Percentiles rank a stretch among this genome's conserved stretches.
phyloP scores from a whole-genome alignment of 257 asterid genomes.

The Scutellaria barbata region DNA sequence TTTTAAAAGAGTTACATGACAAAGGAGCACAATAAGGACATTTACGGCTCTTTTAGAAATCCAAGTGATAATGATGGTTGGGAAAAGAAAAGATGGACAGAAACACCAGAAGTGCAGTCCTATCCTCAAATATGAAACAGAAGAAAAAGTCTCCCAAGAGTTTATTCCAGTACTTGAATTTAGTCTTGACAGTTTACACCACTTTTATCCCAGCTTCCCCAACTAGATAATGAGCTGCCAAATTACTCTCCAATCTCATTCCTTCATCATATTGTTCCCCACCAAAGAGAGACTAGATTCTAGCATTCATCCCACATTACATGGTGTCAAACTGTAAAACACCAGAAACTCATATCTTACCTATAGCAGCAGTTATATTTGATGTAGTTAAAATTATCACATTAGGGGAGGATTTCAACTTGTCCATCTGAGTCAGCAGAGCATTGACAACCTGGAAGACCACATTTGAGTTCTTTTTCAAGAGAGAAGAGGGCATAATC shows the following conservation, averaged over 20 bases:
- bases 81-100: neutral
- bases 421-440: conserved; percentile 93
- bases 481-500: conserved; percentile 27
- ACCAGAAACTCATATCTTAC: conserved; percentile 48
- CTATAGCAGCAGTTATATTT: conserved; percentile 95
- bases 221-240: neutral
- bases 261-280: neutral
- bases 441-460: conserved; percentile 94
- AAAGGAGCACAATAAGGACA: conserved; percentile 11
- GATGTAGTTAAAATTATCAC: conserved; percentile 95
- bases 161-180: conserved; percentile 3
- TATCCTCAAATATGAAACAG: neutral
- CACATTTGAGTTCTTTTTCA: conserved; percentile 35
- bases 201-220: neutral
- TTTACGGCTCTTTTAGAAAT: neutral
- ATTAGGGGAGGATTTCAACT: conserved; percentile 86
- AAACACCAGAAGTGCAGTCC: neutral
- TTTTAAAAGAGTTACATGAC: conserved; percentile 6
- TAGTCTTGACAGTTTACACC: neutral
- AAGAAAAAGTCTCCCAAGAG: neutral
- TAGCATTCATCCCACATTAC: conserved; percentile 6
- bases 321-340: conserved; percentile 4
- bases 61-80: neutral
- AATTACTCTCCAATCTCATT: neutral
- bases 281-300: conserved; percentile 5